A percentile compares a stretch with the other conserved stretches of the same genome.
Evolutionary conservation across 176 grass and related monocot genomes (phyloP).

Genomic region (Cymbopogon citratus): DNA sequence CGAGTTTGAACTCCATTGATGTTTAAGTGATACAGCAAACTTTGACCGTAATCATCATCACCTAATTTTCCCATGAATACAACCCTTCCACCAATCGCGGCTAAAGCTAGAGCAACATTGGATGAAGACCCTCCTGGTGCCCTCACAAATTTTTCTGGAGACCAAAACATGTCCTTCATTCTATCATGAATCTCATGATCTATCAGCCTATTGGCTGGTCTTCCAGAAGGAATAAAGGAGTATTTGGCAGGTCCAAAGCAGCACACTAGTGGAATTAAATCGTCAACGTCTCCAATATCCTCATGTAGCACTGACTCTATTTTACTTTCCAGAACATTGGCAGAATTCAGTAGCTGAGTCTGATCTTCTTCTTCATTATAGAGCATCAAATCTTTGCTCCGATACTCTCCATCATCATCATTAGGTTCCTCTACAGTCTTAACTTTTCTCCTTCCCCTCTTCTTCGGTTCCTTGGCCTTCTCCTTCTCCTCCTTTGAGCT

Average conservation of each 20-base stretch:
- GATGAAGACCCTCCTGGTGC: constrained; percentile 73
- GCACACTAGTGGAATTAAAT: constrained; percentile 57
- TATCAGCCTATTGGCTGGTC: constrained; percentile 63
- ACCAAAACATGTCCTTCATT: constrained; percentile 75
- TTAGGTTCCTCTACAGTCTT: constrained; percentile 18
- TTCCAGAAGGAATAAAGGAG: constrained; percentile 78
- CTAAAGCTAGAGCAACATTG: constrained; percentile 72
- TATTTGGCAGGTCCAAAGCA: constrained; percentile 80
- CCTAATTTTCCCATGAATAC: constrained; percentile 93
- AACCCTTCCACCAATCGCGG: constrained; percentile 55
- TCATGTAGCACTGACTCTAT: constrained; percentile 35
- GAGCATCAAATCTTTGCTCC: constrained; percentile 4
- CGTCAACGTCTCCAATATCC: constrained; percentile 40
- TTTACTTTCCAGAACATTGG: constrained; percentile 27
- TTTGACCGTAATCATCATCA: constrained; percentile 62
- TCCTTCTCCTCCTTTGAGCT: constrained; percentile 35
- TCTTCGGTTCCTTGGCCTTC: constrained; percentile 46
- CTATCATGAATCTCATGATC: constrained; percentile 64
- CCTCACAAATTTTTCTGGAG: constrained; percentile 62
- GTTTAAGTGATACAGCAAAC: constrained; percentile 59
- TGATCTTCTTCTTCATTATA: constrained; percentile 1
- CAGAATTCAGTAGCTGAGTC: not conserved
- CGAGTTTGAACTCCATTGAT: constrained; percentile 61
- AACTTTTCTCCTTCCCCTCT: constrained; percentile 50
- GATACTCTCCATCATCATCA: constrained; percentile 9